These are phyloP conservation scores for Hyphopichia wangnamkhiaoensis DNA, from an alignment of 1,139 yeast species.

Conservation along the genomic window DNA sequence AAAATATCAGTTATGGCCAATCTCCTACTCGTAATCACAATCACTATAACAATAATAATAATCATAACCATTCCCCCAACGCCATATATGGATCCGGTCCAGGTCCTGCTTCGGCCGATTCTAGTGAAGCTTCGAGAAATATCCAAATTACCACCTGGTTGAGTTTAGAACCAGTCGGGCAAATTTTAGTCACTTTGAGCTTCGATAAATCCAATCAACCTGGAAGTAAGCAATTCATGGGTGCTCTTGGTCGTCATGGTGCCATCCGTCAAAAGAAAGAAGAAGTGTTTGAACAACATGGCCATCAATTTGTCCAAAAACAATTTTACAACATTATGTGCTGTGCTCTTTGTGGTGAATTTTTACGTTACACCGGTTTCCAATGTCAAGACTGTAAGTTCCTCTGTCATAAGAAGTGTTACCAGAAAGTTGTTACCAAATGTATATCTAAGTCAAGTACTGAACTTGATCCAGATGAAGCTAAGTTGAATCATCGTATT, in stretches of 20 bases:
- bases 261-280: constrained; percentile 95
- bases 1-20: constrained; percentile 47
- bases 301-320: constrained; percentile 94
- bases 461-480: constrained; percentile 84
- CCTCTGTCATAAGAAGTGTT: constrained; percentile 93
- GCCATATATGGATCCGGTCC: constrained; percentile 1
- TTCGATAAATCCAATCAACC: constrained; percentile 68
- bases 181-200: constrained; percentile 72
- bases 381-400: constrained; percentile 97
- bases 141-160: constrained; percentile 77
- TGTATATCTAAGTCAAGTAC: constrained; percentile 89
- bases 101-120: constrained; percentile 6
- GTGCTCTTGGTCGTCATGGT: constrained; percentile 94
- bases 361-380: constrained; percentile 87
- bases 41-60: background rate
- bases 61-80: background rate
- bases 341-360: constrained; percentile 96
- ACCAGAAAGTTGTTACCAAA: constrained; percentile 89
- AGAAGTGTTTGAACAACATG: constrained; percentile 93
- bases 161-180: constrained; percentile 91
- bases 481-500: constrained; percentile 90
- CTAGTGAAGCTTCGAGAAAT: constrained; percentile 8
- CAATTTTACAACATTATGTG: constrained; percentile 96
- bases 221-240: constrained; percentile 56
- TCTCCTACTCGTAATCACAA: background rate